Conservation (phyloP, 2,329 filamentous ascomycete genomes). For the Fusarium decemcellulare region DNA sequence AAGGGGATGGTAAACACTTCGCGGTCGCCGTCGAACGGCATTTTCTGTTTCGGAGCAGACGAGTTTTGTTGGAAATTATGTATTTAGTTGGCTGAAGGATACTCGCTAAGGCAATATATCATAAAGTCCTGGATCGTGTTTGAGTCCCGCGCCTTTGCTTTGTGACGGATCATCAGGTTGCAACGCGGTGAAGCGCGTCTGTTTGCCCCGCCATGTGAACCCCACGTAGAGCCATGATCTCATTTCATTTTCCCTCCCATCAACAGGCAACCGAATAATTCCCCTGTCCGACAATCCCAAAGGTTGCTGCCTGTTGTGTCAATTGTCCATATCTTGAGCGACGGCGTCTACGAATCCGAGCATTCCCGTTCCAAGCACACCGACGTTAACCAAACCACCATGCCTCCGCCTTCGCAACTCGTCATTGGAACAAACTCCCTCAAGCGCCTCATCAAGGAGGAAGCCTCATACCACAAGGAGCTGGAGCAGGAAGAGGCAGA, state of each 20-base stretch:
- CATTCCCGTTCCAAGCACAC: background rate
- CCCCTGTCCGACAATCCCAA: constrained; percentile 6
- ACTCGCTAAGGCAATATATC: background rate
- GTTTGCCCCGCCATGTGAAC: constrained; percentile 45
- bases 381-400: constrained; percentile 54
- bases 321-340: background rate
- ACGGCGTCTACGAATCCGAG: background rate
- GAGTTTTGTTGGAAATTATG: constrained; percentile 29
- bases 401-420: constrained; percentile 84
- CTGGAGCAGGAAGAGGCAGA: constrained; percentile 80
- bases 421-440: constrained; percentile 85
- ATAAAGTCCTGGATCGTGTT: background rate
- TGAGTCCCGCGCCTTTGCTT: background rate
- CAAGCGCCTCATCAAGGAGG: constrained; percentile 90
- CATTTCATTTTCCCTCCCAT: constrained; percentile 38
- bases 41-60: constrained; percentile 32
- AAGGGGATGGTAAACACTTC: constrained; percentile 30
- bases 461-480: constrained; percentile 91
- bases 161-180: background rate
- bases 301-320: constrained; percentile 5
- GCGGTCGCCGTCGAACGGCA: constrained; percentile 23
- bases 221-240: constrained; percentile 48
- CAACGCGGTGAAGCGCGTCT: constrained; percentile 17
- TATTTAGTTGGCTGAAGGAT: constrained; percentile 24
- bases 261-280: constrained; percentile 39